Percentiles rank a stretch among this genome's conserved stretches.
These are phyloP conservation scores for Penicillium taxi DNA, from an alignment of 495 filamentous ascomycete genomes.

Conservation along the genomic window DNA sequence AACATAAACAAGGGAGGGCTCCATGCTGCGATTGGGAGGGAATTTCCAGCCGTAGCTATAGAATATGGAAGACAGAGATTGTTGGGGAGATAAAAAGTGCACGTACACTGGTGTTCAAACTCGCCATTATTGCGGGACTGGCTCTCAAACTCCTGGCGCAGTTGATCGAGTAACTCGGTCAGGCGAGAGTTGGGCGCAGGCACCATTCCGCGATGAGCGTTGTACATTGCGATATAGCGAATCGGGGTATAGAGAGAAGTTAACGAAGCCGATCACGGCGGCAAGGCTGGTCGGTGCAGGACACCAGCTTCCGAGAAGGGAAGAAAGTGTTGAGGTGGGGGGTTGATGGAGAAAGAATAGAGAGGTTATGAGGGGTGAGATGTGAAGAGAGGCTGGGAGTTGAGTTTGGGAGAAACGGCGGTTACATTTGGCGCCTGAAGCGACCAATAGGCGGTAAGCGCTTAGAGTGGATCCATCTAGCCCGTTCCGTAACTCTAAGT, in stretches of 20 bases:
- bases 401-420: constrained; percentile 27
- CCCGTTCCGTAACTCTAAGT: too few relatives aligned
- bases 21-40: background rate
- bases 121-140: constrained; percentile 68
- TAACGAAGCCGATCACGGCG: constrained; percentile 10
- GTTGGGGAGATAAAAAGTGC: constrained; percentile 2
- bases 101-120: constrained; percentile 87
- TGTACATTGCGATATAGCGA: constrained; percentile 62
- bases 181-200: constrained; percentile 66
- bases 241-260: constrained; percentile 10
- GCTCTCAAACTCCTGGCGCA: constrained; percentile 83
- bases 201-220: constrained; percentile 76
- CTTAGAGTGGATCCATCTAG: constrained; percentile 2
- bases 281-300: constrained; percentile 23
- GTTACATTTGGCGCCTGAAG: constrained; percentile 33
- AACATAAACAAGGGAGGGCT: background rate
- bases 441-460: constrained; percentile 33
- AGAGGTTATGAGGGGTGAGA: constrained; percentile 5
- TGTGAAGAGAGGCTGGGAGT: constrained; percentile 21
- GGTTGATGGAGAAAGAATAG: constrained; percentile 3
- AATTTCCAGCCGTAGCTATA: background rate
- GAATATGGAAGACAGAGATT: background rate
- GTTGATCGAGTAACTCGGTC: constrained; percentile 81
- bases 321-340: constrained; percentile 3
- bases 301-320: constrained; percentile 1